Evolutionary conservation across 805 yeast species (phyloP).

Genomic region (Kodamaea laetipori): DNA sequence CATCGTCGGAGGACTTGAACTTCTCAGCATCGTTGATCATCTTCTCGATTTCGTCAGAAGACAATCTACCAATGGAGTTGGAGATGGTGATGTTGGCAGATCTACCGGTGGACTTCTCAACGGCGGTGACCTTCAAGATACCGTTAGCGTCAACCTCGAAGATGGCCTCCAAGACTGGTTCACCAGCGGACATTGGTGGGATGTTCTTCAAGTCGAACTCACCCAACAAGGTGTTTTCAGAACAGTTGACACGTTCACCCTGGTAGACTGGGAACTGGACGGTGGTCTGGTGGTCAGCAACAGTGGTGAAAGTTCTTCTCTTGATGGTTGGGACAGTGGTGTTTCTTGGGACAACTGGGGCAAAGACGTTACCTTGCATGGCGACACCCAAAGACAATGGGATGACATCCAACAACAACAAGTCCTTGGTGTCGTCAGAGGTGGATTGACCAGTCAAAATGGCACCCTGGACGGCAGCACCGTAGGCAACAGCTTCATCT

Average conservation of each 20-base stretch:
- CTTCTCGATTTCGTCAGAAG: conserved; percentile 51
- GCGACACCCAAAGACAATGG: conserved; percentile 55
- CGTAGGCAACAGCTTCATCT: conserved; percentile 54
- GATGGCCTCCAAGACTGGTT: conserved; percentile 52
- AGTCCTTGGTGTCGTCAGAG: conserved; percentile 51
- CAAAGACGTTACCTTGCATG: conserved; percentile 53
- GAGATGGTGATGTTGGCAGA: conserved; percentile 53
- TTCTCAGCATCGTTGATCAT: conserved; percentile 52
- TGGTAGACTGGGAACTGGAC: conserved; percentile 55
- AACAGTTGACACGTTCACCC: conserved; percentile 55
- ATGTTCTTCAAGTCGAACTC: conserved; percentile 53
- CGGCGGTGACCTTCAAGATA: conserved; percentile 53
- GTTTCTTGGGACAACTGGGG: conserved; percentile 55
- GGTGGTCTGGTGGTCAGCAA: conserved; percentile 53
- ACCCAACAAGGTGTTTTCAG: conserved; percentile 53
- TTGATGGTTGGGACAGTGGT: conserved; percentile 53
- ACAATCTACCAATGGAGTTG: conserved; percentile 52
- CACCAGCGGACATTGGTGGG: conserved; percentile 54
- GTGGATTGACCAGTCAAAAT: conserved; percentile 53
- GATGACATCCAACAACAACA: conserved; percentile 52
- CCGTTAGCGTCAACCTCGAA: conserved; percentile 54
- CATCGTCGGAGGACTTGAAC: conserved; percentile 97
- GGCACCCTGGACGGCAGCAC: conserved; percentile 55
- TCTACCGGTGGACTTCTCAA: conserved; percentile 52
- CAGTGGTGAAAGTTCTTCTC: conserved; percentile 55